Evolutionary conservation across 192 early-diverging fungal species (phyloP).

Genomic region (Gryganskiella cystojenkinii): DNA sequence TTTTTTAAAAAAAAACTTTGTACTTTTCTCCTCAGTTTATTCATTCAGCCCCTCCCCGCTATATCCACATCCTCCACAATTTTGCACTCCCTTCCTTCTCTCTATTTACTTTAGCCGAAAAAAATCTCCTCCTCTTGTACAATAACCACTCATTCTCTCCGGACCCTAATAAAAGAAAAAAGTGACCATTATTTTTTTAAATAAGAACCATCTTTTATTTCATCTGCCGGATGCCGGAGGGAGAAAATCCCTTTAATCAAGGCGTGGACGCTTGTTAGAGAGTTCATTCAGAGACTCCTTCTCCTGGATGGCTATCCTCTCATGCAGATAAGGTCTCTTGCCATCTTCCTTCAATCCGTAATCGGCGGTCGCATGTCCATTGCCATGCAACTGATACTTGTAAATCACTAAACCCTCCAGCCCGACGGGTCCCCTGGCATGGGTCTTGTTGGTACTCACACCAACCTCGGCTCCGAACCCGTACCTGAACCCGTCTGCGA

Average conservation of each 20-base stretch:
- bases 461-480: conserved; percentile 99
- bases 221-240: too few species aligned
- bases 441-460: conserved; percentile 98
- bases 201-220: conserved; percentile 3
- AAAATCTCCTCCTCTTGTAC: too few species aligned
- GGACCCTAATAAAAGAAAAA: neutral
- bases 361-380: conserved; percentile 84
- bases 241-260: neutral
- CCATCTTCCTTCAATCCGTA: conserved; percentile 80
- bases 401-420: conserved; percentile 98
- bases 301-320: conserved; percentile 60
- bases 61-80: too few species aligned
- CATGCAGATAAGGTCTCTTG: conserved; percentile 80
- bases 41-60: too few species aligned
- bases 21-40: too few species aligned
- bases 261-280: conserved; percentile 13
- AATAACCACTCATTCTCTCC: too few species aligned
- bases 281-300: conserved; percentile 20
- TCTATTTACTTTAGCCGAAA: too few species aligned
- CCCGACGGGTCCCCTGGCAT: conserved; percentile 97
- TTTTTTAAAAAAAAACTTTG: too few species aligned
- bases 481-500: conserved; percentile 98
- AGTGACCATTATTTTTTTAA: neutral
- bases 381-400: conserved; percentile 93
- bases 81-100: too few species aligned